Percentiles rank a stretch among this genome's conserved stretches.
These are phyloP conservation scores for Groenewaldozyma tartarivorans DNA, from an alignment of 805 yeast genomes.

Conservation along the genomic window DNA sequence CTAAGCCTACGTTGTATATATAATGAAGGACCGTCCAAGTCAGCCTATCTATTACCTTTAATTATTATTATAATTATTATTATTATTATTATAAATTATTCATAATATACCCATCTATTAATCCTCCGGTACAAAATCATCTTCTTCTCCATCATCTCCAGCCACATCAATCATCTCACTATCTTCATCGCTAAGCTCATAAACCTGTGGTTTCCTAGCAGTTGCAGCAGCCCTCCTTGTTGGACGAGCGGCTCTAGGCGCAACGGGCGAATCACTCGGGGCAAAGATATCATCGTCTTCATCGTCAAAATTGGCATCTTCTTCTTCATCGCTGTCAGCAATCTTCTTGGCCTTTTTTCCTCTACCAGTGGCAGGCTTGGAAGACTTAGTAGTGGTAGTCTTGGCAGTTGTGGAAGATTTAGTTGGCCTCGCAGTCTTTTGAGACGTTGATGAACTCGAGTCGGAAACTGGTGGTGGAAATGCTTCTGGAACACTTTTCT, in stretches of 20 bases:
- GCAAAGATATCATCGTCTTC: constrained; percentile 3
- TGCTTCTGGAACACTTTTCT: no score
- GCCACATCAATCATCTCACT: constrained; percentile 9
- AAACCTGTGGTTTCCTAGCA: constrained; percentile 7
- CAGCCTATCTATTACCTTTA: no score
- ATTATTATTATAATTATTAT: background rate
- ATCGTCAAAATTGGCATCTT: constrained; percentile 3
- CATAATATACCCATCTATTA: background rate
- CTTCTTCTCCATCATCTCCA: constrained; percentile 8
- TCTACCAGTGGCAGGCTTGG: constrained; percentile 9
- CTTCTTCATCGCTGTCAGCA: constrained; percentile 1
- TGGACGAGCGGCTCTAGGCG: constrained; percentile 10
- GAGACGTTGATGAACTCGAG: no score
- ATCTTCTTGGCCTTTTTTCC: constrained; percentile 2
- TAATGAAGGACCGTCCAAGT: no score
- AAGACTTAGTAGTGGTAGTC: constrained; percentile 2
- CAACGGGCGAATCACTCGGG: background rate
- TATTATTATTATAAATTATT: background rate
- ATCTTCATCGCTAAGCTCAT: constrained; percentile 11
- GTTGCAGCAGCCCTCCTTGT: constrained; percentile 24
- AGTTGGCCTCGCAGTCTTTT: no score
- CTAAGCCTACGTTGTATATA: no score
- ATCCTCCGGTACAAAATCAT: background rate
- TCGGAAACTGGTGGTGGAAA: background rate
- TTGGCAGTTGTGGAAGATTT: no score